Evolutionary conservation across 2,329 filamentous ascomycete genomes (phyloP), one percentile per base, ranked within the genome.

Genomic region (Nemania sp.): DNA sequence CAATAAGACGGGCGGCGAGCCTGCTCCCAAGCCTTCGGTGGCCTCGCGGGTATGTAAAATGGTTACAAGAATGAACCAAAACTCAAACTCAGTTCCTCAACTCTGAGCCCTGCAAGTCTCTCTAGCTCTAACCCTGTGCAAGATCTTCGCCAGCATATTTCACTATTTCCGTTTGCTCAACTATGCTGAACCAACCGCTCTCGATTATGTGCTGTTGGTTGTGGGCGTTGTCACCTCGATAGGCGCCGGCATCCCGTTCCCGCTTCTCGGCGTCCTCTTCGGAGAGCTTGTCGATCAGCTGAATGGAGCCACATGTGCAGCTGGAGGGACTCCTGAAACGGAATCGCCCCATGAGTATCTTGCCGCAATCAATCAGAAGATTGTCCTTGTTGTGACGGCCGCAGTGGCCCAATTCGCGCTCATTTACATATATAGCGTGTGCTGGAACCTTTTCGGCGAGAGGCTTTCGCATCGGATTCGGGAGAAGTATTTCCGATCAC

Each of bases 241-340:
- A 39, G 80, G 76, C 22, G 78, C 83, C n/a, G 84, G 83, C 41
- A 75, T 83, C 3, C 83, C 84, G 0, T 84, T 86, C 52, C 84
- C 84, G 12, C 72, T 87, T 17, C 80, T 86, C 64, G 83, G 80
- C 47, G 81, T 87, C 55, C 73, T 87, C 48, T 87, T 87, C 61
- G 82, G 84, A 50, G 73, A 85, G 67, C 77, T 87, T 5, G 75
- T 87, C 57, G 81, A 87, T 64, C 75, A 81, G 55, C 75, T 87
- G 64, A 86, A 85, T 63, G 68, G 72, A 11, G 79, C 80, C 17
- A 78, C 80, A n/a, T 85, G 82, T 65, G 71, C 70, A 6, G 60
- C 66, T 15, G 51, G 40, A 12, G 49, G 26, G 8, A 34, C 6
- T 6, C 33, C 41, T 65, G 42, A 9, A 19, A 45, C 53, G 22